Evolutionary conservation across 768 basidiomycete genomes (phyloP).

Genomic region (Kockovaella imperatae): DNA sequence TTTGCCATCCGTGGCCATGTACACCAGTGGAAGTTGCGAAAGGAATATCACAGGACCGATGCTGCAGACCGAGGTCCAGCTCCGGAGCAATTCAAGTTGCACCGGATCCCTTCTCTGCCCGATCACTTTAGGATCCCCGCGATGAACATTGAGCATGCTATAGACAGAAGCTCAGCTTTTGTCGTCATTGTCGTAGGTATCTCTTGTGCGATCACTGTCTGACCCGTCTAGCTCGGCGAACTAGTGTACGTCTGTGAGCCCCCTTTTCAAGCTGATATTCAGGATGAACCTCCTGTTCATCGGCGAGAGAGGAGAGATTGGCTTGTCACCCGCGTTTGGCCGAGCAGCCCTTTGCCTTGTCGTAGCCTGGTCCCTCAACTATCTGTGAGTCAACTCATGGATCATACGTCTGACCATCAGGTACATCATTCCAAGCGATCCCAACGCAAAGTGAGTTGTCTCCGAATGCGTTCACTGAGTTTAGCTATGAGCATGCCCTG

Average conservation of each 20-base stretch:
- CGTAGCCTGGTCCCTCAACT: conserved; percentile 21
- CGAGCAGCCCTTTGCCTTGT: conserved; percentile 15
- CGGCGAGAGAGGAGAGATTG: conserved; percentile 9
- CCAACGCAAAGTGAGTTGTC: not conserved
- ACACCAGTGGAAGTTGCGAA: not conserved
- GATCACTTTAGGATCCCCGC: conserved; percentile 20
- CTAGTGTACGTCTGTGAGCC: conserved; percentile 7
- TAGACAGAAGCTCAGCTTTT: conserved; percentile 43
- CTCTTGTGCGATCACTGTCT: not conserved
- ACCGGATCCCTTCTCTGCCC: conserved; percentile 7
- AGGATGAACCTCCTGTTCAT: conserved; percentile 19
- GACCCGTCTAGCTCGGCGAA: conserved; percentile 12
- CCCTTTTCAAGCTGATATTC: not conserved
- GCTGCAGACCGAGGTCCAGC: not conserved
- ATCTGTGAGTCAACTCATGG: conserved; percentile 6
- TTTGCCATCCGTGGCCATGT: conserved; percentile 4
- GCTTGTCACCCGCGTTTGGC: conserved; percentile 12
- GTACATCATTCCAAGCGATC: conserved; percentile 8
- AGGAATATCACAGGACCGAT: not conserved
- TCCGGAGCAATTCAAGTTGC: conserved; percentile 1
- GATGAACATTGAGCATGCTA: conserved; percentile 45
- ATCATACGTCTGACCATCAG: not conserved
- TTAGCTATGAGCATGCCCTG: conserved; percentile 27
- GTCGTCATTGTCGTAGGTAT: conserved; percentile 38
- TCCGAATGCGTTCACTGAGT: not conserved